Percentiles rank a stretch among this genome's conserved stretches.
These are phyloP conservation scores for Amyloporia xantha DNA, from an alignment of 768 basidiomycete genomes.

Conservation along the genomic window DNA sequence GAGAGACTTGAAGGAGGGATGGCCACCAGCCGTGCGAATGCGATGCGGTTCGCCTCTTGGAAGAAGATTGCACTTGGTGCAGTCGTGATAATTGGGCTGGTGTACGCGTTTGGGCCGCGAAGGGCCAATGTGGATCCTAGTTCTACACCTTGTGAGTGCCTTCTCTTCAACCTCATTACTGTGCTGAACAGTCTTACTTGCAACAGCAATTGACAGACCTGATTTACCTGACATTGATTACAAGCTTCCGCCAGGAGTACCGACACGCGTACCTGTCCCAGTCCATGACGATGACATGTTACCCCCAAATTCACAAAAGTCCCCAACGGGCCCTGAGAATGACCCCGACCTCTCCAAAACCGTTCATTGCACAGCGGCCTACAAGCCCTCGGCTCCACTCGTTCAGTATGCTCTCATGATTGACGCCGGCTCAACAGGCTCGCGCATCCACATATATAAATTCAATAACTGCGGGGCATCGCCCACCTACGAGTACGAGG, in stretches of 20 bases:
- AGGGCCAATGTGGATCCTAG: slow-evolving; percentile 21
- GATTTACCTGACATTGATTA: slow-evolving; percentile 4
- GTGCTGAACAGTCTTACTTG: background rate
- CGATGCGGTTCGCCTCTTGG: slow-evolving; percentile 39
- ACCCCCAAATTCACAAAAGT: slow-evolving; percentile 8
- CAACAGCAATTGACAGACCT: slow-evolving; percentile 12
- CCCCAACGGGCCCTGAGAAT: slow-evolving; percentile 56
- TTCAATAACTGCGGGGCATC: slow-evolving; percentile 84
- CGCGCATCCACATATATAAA: slow-evolving; percentile 97
- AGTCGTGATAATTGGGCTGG: slow-evolving; percentile 45
- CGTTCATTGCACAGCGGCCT: slow-evolving; percentile 58
- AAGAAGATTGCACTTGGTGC: slow-evolving; percentile 63
- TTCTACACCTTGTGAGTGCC: slow-evolving; percentile 21
- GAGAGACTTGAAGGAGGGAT: slow-evolving; percentile 58
- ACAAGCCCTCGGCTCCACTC: slow-evolving; percentile 43
- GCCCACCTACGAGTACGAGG: slow-evolving; percentile 86
- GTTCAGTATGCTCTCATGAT: slow-evolving; percentile 96
- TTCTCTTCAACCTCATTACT: background rate
- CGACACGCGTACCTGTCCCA: background rate
- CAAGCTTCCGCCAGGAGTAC: slow-evolving; percentile 5
- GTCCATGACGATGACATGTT: slow-evolving; percentile 7
- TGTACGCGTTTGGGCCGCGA: slow-evolving; percentile 64
- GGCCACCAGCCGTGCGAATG: slow-evolving; percentile 35
- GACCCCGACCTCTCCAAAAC: slow-evolving; percentile 74
- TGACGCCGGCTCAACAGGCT: slow-evolving; percentile 97